These are phyloP conservation scores for Dillenia turbinata DNA, from an alignment of 164 flowering plant genomes.

Conservation along the genomic window DNA sequence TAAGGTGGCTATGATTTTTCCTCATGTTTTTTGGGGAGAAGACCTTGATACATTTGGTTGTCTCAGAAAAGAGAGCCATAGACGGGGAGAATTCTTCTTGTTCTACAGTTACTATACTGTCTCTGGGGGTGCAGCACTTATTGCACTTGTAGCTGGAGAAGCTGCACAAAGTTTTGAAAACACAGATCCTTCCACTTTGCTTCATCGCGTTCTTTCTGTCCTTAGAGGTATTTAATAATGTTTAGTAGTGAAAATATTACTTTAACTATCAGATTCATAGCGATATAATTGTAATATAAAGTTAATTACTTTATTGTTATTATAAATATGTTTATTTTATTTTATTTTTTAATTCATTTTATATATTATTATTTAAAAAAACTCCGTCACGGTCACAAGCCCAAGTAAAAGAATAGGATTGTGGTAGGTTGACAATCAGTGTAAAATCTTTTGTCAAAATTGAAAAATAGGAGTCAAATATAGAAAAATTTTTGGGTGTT, in stretches of 20 bases:
- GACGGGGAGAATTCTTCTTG: conserved; percentile 86
- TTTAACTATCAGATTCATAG: too few species aligned
- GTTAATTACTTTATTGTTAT: too few species aligned
- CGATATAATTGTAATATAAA: too few species aligned
- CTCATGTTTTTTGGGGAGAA: conserved; percentile 88
- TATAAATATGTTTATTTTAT: too few species aligned
- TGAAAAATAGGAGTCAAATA: too few species aligned
- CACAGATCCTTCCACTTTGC: conserved; percentile 52
- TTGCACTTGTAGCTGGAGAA: conserved; percentile 95
- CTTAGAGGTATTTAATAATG: conserved; percentile 61
- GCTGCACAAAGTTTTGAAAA: conserved; percentile 76
- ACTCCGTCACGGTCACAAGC: too few species aligned
- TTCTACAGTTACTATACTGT: conserved; percentile 88
- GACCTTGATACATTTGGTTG: conserved; percentile 92
- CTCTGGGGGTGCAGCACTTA: conserved; percentile 83
- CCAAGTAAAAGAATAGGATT: too few species aligned
- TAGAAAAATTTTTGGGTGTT: too few species aligned
- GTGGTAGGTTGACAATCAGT: too few species aligned
- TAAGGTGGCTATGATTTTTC: conserved; percentile 93
- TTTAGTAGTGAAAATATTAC: neutral
- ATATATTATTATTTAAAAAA: too few species aligned
- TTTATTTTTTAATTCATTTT: too few species aligned
- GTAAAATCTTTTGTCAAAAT: too few species aligned
- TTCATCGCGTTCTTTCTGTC: conserved; percentile 59
- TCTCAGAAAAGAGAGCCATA: conserved; percentile 40